A percentile compares a stretch with the other conserved stretches of the same genome.
Conservation (phyloP, 805 yeast genomes). For the Zygoascus ofunaensis region DNA sequence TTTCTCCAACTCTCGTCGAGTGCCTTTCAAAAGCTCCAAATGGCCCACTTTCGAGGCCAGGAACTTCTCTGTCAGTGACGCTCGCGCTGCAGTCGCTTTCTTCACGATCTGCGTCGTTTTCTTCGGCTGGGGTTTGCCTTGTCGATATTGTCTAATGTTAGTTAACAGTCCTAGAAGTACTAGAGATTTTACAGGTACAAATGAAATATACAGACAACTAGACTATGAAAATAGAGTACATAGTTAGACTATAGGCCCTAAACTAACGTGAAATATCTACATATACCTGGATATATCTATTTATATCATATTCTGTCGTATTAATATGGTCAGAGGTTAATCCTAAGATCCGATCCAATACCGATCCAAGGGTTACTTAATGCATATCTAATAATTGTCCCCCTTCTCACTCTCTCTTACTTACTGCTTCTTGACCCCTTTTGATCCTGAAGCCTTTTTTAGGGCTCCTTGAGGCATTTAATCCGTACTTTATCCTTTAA, state of each 20-base stretch:
- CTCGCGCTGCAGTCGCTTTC: constrained; percentile 45
- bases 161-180: background rate
- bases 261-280: no score
- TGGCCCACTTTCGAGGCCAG: constrained; percentile 90
- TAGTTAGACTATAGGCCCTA: no score
- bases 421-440: constrained; percentile 7
- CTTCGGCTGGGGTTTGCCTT: constrained; percentile 24
- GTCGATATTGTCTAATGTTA: background rate
- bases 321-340: no score
- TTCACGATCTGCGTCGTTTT: constrained; percentile 65
- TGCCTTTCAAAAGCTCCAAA: constrained; percentile 81
- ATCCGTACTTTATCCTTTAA: no score
- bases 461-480: constrained; percentile 32
- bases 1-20: constrained; percentile 74
- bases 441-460: constrained; percentile 19
- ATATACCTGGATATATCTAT: no score
- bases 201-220: background rate
- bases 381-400: no score
- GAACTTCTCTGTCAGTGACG: constrained; percentile 67
- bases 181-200: background rate
- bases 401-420: no score
- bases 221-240: no score
- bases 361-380: no score
- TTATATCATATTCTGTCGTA: no score
- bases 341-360: no score